phyloP scores from a whole-genome alignment of 805 yeast genomes.

The Kluyveromyces siamensis region DNA sequence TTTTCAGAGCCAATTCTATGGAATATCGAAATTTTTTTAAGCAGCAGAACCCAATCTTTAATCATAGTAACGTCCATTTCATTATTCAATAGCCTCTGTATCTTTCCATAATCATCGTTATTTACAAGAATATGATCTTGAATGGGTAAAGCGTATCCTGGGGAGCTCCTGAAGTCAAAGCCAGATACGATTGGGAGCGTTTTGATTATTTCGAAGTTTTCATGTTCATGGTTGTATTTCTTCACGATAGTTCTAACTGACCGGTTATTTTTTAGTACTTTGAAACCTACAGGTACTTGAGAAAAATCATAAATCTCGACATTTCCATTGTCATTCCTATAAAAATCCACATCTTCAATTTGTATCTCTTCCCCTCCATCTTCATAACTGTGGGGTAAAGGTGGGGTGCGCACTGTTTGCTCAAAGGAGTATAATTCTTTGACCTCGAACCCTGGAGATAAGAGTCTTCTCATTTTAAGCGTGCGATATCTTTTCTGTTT shows the following conservation, averaged over 20 bases:
- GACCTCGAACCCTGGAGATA: conserved; percentile 7
- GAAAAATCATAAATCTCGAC: conserved; percentile 14
- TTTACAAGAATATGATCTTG: conserved; percentile 12
- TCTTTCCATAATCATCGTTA: conserved; percentile 6
- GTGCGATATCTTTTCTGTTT: conserved; percentile 7
- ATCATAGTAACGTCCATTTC: conserved; percentile 6
- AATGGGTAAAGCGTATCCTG: conserved; percentile 20
- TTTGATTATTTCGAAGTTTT: conserved; percentile 4
- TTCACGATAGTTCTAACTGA: conserved; percentile 6
- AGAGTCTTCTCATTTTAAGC: conserved; percentile 5
- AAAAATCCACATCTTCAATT: conserved; percentile 11
- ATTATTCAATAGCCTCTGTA: conserved; percentile 2
- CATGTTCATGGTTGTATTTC: conserved; percentile 7
- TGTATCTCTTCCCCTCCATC: conserved; percentile 2
- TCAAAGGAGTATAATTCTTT: conserved; percentile 15
- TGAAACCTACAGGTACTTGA: conserved; percentile 16
- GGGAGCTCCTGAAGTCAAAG: conserved; percentile 18
- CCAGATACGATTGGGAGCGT: conserved; percentile 21
- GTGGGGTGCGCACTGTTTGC: conserved; percentile 16
- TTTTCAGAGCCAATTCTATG: background rate
- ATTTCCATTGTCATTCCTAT: conserved; percentile 14
- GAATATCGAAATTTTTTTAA: conserved; percentile 6
- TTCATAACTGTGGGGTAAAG: conserved; percentile 7
- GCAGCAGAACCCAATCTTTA: conserved; percentile 10
- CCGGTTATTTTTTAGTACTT: conserved; percentile 3